A percentile compares a stretch with the other conserved stretches of the same genome.
Evolutionary conservation across 257 asterid species (phyloP).

Genomic region (Solanum corneliomulleri): DNA sequence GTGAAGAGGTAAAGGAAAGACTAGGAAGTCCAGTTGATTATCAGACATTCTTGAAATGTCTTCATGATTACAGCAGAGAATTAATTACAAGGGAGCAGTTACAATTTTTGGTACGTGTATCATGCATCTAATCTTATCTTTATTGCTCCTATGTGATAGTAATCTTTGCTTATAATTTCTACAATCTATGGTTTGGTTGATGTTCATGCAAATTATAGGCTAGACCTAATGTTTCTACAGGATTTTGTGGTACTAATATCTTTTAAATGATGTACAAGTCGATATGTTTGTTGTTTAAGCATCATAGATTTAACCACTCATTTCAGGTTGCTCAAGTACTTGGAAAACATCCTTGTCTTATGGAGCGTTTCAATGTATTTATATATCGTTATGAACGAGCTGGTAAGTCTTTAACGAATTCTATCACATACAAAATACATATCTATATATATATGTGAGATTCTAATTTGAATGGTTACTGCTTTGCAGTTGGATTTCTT

Average conservation of each 20-base stretch:
- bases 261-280: neutral
- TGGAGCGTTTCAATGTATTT: slow-evolving; percentile 80
- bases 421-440: neutral
- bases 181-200: neutral
- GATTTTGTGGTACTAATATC: neutral
- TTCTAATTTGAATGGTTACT: neutral
- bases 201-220: neutral
- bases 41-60: slow-evolving; percentile 94
- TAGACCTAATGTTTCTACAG: neutral
- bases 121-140: neutral
- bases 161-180: neutral
- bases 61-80: slow-evolving; percentile 82
- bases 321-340: slow-evolving; percentile 68
- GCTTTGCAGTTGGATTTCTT: slow-evolving; percentile 73
- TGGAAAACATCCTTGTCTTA: slow-evolving; percentile 81
- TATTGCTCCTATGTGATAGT: neutral
- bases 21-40: slow-evolving; percentile 68
- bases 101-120: slow-evolving; percentile 63
- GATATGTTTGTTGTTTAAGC: neutral
- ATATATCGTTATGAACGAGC: slow-evolving; percentile 77
- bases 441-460: neutral
- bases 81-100: slow-evolving; percentile 78
- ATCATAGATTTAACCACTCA: neutral
- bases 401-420: slow-evolving; percentile 34
- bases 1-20: slow-evolving; percentile 92